Conservation (phyloP, 192 early-diverging fungal genomes). For the Umbelopsis sp. region DNA sequence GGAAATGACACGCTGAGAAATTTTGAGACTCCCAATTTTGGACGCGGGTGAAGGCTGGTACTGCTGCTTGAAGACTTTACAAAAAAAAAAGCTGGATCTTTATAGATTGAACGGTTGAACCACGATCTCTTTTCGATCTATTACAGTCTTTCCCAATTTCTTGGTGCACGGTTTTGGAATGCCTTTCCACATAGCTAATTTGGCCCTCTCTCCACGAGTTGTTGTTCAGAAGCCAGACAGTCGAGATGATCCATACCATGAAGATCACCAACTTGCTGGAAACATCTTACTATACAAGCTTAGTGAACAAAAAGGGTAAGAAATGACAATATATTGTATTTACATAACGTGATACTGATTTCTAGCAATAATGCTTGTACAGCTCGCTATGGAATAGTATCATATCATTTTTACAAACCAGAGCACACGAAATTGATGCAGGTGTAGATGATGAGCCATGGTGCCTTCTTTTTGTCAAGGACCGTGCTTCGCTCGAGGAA, state of each 20-base stretch:
- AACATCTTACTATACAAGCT: not conserved
- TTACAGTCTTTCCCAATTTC: no score
- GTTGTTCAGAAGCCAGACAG: not conserved
- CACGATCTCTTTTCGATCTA: no score
- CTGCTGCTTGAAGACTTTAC: no score
- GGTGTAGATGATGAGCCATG: not conserved
- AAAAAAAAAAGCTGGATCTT: no score
- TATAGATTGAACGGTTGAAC: no score
- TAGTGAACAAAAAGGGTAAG: not conserved
- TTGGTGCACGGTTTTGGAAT: not conserved
- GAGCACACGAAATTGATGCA: not conserved
- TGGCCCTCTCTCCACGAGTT: not conserved
- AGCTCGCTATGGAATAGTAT: slow-evolving; percentile 9
- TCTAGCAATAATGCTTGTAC: not conserved
- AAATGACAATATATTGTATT: not conserved
- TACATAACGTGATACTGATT: not conserved
- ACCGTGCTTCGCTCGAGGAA: not conserved
- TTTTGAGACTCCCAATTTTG: no score
- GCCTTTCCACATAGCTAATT: not conserved
- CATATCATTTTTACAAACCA: not conserved
- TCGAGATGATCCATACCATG: slow-evolving; percentile 10
- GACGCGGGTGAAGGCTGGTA: no score
- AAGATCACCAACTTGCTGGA: not conserved
- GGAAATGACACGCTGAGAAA: no score
- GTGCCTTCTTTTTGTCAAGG: slow-evolving; percentile 3